Evolutionary conservation across 768 basidiomycete genomes (phyloP), one percentile per base, ranked within the genome.

Genomic region (Collybia sp.): DNA sequence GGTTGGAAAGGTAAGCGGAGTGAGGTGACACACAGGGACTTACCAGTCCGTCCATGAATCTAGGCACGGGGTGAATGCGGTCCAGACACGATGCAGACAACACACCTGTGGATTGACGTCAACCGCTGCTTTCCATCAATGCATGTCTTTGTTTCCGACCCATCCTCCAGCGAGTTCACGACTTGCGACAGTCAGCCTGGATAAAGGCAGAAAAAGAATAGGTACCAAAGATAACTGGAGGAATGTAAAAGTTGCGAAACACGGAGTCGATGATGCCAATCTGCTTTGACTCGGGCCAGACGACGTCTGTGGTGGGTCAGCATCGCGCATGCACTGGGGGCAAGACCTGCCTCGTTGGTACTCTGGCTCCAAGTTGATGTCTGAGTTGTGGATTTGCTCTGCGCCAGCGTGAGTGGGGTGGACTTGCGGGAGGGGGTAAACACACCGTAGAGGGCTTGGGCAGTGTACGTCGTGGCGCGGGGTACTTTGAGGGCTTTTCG

Each of bases 61-160:
- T 25, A 8, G 25, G 25, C 25, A 25, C 25, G 25, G 6, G 25
- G 25, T 25, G 25, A 25, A 8, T 8, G 8, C 25, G 25, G 40
- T 30, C 15, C 12, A 10, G 11, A 6, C 40, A 34, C 30, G 43
- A 18, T 31, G 40, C 8, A 16, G 5, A 13, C 10, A 16, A 47
- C 55, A 13, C 34, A 85, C 85, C 76, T 68, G 39, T 80, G 71
- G 19, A 86, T 77, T 0, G 84, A 84, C 0, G 85, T 84, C 49
- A 86, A 57, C 31, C 85, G 70, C 51, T 86, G 84, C 56, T 86
- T 86, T 13, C 84, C 84, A 50, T 86, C 85, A 12, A 85, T 83
- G 48, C 83, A 85, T 0, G 70, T 69, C 16, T 76, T 70, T n/a
- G 56, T 53, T 50, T 78, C 76, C 6, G 57, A 58, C 3, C 72